Evolutionary conservation across 2,329 filamentous ascomycete genomes (phyloP), one percentile per base, ranked within the genome.

Genomic region (Aspergillus proliferans): DNA sequence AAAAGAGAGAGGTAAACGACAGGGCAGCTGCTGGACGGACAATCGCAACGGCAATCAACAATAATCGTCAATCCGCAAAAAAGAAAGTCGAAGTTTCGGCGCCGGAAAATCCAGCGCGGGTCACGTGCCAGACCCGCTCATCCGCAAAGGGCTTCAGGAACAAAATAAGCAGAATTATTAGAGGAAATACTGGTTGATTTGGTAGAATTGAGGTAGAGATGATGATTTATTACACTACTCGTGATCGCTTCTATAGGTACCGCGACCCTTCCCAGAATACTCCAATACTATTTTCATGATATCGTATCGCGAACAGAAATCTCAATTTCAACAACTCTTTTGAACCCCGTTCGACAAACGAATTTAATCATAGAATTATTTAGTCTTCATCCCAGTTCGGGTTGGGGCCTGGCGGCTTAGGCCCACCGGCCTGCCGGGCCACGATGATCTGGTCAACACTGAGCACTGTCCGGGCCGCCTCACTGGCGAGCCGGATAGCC

Each of bases 381-480:
- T 71, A 77, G 64, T 86, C 83, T 63, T 85, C 81, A 68, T 86
- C 83, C 83, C 83, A 85, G 65, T 82, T 82, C 42, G 91, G 86
- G 74, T 96, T 96, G 59, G 90, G 93, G 43, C 87, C 91, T 26
- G 93, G 93, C 49, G 92, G 92, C 80, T 98, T 98, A 19, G 94
- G 93, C 34, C 93, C 93, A 66, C 93, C 93, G 43, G 94, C 93
- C 76, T 97, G 93, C 74, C 92, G 84, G 55, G 94, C 91, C 50
- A 98, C 93, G 67, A 98, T 98, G 66, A 98, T 98, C 76, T 98
- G 94, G 72, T 98, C 93, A 36, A 98, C 93, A 43, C 90, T 95
- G 56, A 98, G 77, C 26, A 98, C 87, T 43, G 93, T 98, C 63
- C 93, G 82, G 47, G 90, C 92, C 38, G 93, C 86, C 73, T 98